A percentile compares a stretch with the other conserved stretches of the same genome.
Evolutionary conservation across 176 grass and related monocot species (phyloP).

Genomic region (Olyra latifolia): DNA sequence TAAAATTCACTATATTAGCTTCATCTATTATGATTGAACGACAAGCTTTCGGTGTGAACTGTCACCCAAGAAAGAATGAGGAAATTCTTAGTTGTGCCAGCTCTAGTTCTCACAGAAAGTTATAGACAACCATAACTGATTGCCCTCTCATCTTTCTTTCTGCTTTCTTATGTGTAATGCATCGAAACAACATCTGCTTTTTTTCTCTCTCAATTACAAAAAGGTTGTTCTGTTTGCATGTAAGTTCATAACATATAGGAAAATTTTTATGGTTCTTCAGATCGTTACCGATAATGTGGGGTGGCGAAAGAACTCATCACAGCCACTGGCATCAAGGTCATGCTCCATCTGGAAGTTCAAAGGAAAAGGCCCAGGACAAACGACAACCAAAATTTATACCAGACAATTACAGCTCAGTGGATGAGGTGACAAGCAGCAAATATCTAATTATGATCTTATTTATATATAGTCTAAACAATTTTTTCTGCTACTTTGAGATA

Average conservation of each 20-base stretch:
- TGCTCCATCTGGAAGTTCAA: constrained; percentile 40
- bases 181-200: not conserved
- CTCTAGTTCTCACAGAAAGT: not conserved
- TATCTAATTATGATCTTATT: not conserved
- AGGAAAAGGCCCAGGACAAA: constrained; percentile 35
- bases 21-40: not conserved
- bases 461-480: not conserved
- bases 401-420: constrained; percentile 79
- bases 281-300: constrained; percentile 47
- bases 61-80: not conserved
- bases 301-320: constrained; percentile 46
- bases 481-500: not conserved
- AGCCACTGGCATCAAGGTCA: constrained; percentile 50
- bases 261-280: not conserved
- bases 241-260: not conserved
- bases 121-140: not conserved
- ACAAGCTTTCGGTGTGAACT: not conserved
- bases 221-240: not conserved
- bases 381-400: constrained; percentile 57
- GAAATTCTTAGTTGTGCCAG: not conserved
- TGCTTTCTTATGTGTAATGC: not conserved
- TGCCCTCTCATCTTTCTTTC: not conserved
- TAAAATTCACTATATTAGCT: not conserved
- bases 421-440: constrained; percentile 57
- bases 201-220: not conserved